Evolutionary conservation across 768 basidiomycete species (phyloP), one percentile per base, ranked within the genome.

Genomic region (Podaxis sp.): DNA sequence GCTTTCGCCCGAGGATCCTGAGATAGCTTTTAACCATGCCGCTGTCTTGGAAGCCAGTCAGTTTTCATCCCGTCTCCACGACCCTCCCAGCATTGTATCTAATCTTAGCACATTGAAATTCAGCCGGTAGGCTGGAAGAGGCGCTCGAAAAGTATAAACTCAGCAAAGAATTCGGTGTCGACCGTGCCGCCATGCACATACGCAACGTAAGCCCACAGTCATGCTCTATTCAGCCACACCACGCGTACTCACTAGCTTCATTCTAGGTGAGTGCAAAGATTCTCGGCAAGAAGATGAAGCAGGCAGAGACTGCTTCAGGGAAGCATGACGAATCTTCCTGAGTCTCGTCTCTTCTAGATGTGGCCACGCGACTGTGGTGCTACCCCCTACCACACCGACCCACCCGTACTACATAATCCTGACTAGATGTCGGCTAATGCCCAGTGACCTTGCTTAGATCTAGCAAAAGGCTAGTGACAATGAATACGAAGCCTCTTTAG

Each of bases 21-120:
- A 95, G 73, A 93, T 95, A 70, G 88, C 91, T 15, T 95, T 94
- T 81, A 95, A 95, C 78, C 84, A 93, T 63, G 93, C 90, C 56
- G 93, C 92, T 50, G 91, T 95, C 68, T 82, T 95, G 64, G 93
- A 95, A 87, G 93, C 93, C 60, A 85, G 93, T 92, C 68, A 68
- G 88, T 81, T 58, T 48, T 22, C 10, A 17, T 22, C 61, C 56
- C 46, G 40, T 60, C 52, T 37, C 51, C 58, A 50, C 26, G 2
- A 51, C 61, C 55, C 66, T 65, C 52, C 69, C 44, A 55, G 60
- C 66, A 67, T 60, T 64, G 63, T 64, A 63, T 63, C 71, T 66
- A 67, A 72, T 72, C 75, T 75, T 78, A 73, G 76, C 68, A 67
- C 69, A 37, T 50, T 70, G 33, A 33, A 33, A 33, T 67, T 64